Conservation (phyloP, 139 green algal species). For the Chlorella sp. region DNA sequence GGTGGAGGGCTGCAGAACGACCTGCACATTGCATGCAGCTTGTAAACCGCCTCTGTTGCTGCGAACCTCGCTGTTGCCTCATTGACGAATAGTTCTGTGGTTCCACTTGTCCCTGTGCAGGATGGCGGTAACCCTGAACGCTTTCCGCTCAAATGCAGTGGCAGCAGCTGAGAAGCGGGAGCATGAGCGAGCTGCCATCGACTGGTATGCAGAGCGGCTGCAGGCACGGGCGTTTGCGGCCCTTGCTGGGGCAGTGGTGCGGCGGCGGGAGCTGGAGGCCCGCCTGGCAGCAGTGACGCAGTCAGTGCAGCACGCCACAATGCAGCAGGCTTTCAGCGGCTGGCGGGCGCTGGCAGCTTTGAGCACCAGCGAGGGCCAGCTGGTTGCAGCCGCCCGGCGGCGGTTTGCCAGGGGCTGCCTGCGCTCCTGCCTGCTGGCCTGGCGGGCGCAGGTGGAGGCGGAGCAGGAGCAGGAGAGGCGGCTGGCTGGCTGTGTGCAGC, state of each 20-base stretch:
- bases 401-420: not conserved
- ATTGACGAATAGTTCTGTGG: not conserved
- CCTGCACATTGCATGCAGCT: not conserved
- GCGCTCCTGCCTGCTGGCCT: not conserved
- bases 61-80: too few relatives aligned
- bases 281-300: not conserved
- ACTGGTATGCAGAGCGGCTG: conserved; percentile 10
- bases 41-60: too few relatives aligned
- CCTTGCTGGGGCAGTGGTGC: conserved; percentile 11
- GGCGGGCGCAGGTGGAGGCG: not conserved
- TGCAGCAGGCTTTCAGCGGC: not conserved
- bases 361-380: conserved; percentile 1
- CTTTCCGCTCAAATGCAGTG: not conserved
- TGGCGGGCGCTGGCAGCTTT: conserved; percentile 9
- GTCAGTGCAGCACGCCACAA: not conserved
- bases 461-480: not conserved
- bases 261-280: conserved; percentile 1
- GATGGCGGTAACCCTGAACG: not conserved
- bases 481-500: not conserved
- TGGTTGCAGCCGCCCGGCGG: not conserved
- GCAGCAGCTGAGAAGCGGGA: not conserved
- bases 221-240: conserved; percentile 25
- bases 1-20: not conserved
- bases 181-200: not conserved
- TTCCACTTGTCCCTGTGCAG: not conserved